These are phyloP conservation scores for Neofusicoccum ribis DNA, from an alignment of 2,329 filamentous ascomycete genomes.

Conservation along the genomic window DNA sequence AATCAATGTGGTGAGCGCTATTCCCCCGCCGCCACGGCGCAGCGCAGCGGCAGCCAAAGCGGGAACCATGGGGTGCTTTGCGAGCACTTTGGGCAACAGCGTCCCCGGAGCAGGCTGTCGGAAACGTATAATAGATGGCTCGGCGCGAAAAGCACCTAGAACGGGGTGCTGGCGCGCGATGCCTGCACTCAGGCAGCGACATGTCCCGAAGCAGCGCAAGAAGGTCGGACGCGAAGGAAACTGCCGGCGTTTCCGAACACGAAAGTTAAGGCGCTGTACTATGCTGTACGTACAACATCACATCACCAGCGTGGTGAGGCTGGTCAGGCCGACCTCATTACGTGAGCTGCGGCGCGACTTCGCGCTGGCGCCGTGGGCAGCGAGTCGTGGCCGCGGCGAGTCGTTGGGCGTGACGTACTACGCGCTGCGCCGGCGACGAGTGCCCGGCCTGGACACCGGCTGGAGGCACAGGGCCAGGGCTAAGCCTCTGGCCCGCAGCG, in stretches of 20 bases:
- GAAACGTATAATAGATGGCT: too few relatives aligned
- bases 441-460: neutral
- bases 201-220: too few relatives aligned
- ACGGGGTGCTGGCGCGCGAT: too few relatives aligned
- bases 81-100: too few relatives aligned
- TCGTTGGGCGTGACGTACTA: neutral
- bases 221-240: neutral
- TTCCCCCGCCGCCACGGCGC: neutral
- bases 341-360: neutral
- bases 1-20: neutral
- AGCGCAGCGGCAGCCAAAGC: too few relatives aligned
- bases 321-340: neutral
- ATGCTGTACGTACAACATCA: neutral
- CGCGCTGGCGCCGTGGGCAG: too few relatives aligned
- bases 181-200: too few relatives aligned
- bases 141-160: too few relatives aligned
- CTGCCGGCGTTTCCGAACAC: constrained; percentile 13
- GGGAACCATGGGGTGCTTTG: too few relatives aligned
- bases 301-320: neutral
- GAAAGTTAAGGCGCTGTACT: neutral
- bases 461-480: neutral
- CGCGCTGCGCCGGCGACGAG: neutral
- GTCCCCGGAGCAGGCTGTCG: too few relatives aligned
- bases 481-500: constrained; percentile 11
- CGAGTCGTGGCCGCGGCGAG: neutral